A percentile compares a stretch with the other conserved stretches of the same genome.
phyloP scores from a whole-genome alignment of 1,284 basidiomycete genomes.

The Austroboletus niveus region DNA sequence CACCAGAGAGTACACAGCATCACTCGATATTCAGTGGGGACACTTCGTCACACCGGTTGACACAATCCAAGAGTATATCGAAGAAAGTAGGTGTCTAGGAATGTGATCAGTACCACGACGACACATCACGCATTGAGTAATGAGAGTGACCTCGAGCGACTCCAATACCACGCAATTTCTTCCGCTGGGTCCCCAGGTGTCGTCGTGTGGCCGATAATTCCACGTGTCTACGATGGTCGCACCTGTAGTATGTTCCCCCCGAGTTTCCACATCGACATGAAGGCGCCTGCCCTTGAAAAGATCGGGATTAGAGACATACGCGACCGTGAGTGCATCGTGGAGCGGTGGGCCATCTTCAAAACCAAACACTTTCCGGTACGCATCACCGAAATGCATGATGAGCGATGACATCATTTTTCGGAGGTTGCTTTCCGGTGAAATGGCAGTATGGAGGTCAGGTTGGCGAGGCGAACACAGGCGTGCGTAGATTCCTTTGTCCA shows the following conservation, averaged over 20 bases:
- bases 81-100: conserved; percentile 64
- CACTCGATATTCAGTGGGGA: conserved; percentile 48
- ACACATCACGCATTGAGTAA: conserved; percentile 15
- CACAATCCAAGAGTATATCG: conserved; percentile 57
- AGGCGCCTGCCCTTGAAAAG: conserved; percentile 60
- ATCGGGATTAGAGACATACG: conserved; percentile 63
- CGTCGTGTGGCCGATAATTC: conserved; percentile 55
- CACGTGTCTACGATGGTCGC: conserved; percentile 78
- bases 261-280: conserved; percentile 75
- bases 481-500: conserved; percentile 52
- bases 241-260: conserved; percentile 59
- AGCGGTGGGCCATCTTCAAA: conserved; percentile 78
- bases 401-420: conserved; percentile 73
- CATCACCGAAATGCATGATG: conserved; percentile 65
- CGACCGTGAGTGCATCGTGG: conserved; percentile 79
- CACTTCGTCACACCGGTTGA: conserved; percentile 54
- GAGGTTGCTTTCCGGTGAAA: conserved; percentile 49
- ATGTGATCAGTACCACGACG: neutral
- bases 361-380: conserved; percentile 68
- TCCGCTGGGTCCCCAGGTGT: conserved; percentile 63
- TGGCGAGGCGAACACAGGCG: conserved; percentile 49
- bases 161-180: conserved; percentile 74
- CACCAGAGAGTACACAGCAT: too few species aligned
- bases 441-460: neutral
- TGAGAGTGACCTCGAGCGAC: conserved; percentile 52